Evolutionary conservation across 352 stramenopile genomes (phyloP), one percentile per base, ranked within the genome.

Genomic region (Globisporangium barbulae): DNA sequence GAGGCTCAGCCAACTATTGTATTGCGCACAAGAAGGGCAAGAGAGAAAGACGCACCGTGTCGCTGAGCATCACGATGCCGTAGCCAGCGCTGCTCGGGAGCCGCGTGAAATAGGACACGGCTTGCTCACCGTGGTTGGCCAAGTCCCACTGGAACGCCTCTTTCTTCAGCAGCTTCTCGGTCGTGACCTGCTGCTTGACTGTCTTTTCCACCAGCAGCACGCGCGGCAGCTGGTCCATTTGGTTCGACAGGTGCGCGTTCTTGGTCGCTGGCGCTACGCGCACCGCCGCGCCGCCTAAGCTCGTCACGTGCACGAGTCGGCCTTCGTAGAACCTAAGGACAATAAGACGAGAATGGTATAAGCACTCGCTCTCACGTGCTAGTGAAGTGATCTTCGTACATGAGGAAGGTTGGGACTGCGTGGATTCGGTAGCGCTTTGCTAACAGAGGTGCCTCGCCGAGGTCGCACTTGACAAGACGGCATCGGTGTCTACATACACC

Each of bases 81-180:
- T 89, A 88, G 5, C 57, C 57, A 35, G 48, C 53, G 31, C 54
- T 69, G 22, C 53, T 33, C 22, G 68, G 60, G 13, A 77, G 59
- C 2, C 71, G 74, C 56, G 80, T 77, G 60, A 85, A 76, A 59
- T 73, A 78, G 1, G 74, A 68, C 13, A 83, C 69, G 6, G 76
- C 81, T 33, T 90, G 81, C 58, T 90, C 80, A 2, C 76, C 79
- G 41, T 71, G 80, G 61, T 76, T 78, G 7, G 81, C 78, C 2
- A 93, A 62, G 54, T 90, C 83, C 83, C 83, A 93, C 28, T 79
- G 71, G 58, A 91, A 91, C 8, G 68, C 66, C 53, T 91, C 80
- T 41, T 86, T 87, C 28, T 71, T 73, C 8, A 93, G 66, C 6
- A 82, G 53, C 52, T 81, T 90, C 61, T 93, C 83, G 30, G 73